Base-by-base conservation (phyloP, 1,284 basidiomycete genomes). In the Cutaneotrichosporon dermatis region DNA sequence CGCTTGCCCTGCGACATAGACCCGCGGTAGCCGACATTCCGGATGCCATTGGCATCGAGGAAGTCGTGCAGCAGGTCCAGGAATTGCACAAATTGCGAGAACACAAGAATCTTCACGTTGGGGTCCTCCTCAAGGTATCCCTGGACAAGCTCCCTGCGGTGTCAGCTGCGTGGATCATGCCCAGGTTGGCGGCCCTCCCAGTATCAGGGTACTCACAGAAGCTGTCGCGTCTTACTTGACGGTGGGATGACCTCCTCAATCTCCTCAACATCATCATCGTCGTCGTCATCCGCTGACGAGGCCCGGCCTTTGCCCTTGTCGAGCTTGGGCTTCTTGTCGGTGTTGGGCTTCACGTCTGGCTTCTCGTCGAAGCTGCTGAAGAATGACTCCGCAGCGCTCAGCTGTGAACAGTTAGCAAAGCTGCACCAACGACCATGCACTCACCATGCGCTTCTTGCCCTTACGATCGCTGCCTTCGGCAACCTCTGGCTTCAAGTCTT, bases 71-170 rank as follows among this genome's bases (percentile, higher is more conserved):
- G 64, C 2, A 77, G 62, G 33, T 75, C 70, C 40, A 78, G 68
- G 66, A 70, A 76, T 12, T 69, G 60, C 10, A 74, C 72, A 61
- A 78, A 78, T 64, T 76, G 73, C 34, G 64, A 71, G 63, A 73
- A 75, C 45, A 74, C 63, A 37, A 75, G 65, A 49, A 75, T 64
- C 59, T 73, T 74, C 42, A 58, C 54, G 42, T 55, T 64, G 9
- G 61, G 58, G 52, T 70, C 68, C 56, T 74, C 66, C 12, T 51
- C 62, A 16, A 69, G 48, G 43, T 66, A 69, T 6, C 62, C 60
- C 34, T 70, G 61, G 39, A 75, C 59, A 2, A 73, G 60, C 4
- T 67, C 63, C 11, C 70, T 73, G 15, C 35, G 9, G 11, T 3
- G 54, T 58, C 43, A 54, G 48, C 13, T 7, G 7, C 11, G 50